phyloP scores from a whole-genome alignment of 148 eudicot genomes.

The Rhododendron vialii region DNA sequence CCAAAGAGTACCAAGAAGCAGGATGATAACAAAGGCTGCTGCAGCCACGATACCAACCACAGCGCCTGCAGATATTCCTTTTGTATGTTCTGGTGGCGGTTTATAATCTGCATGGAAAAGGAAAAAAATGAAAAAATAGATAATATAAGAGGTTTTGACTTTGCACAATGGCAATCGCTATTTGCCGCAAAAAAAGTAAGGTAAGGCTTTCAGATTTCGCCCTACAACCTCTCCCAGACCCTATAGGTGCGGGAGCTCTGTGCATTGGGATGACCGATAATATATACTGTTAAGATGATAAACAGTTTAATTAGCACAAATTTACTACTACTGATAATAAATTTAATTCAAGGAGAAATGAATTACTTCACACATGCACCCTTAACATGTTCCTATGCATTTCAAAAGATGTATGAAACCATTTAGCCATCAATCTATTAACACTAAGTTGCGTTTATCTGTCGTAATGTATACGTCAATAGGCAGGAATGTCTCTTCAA shows the following conservation, averaged over 20 bases:
- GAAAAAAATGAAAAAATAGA: too few species aligned
- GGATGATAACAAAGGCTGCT: conserved; percentile 4
- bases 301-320: background rate
- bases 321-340: too few species aligned
- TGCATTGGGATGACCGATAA: background rate
- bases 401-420: background rate
- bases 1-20: conserved; percentile 2
- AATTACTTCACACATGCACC: background rate
- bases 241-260: background rate
- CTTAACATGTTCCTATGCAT: background rate
- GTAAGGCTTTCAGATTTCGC: background rate
- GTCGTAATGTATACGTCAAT: background rate
- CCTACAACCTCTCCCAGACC: background rate
- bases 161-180: background rate
- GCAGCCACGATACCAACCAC: conserved; percentile 27
- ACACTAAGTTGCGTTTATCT: background rate
- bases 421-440: background rate
- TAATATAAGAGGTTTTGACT: background rate
- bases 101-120: conserved; percentile 10
- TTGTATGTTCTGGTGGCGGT: conserved; percentile 12
- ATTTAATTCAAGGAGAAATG: background rate
- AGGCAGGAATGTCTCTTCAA: background rate
- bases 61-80: conserved; percentile 12
- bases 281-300: too few species aligned
- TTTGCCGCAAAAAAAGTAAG: background rate